Base-by-base conservation (phyloP, 2,329 filamentous ascomycete species). In the Arthrobotrys pseudoclavata region DNA sequence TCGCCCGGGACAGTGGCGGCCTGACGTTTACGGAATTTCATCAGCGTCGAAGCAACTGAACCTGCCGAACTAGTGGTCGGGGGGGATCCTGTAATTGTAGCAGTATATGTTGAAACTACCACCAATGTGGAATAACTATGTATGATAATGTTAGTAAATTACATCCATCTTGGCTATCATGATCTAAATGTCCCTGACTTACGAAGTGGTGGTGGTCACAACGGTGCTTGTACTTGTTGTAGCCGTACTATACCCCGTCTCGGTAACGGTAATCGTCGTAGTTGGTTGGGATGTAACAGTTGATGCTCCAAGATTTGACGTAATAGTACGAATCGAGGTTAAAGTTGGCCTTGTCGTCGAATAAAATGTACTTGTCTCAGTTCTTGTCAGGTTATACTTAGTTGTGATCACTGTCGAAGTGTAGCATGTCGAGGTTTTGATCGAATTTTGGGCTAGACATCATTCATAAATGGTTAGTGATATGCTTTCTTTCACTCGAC, bases 341-440 rank as follows among this genome's bases (percentile, higher is more conserved):
- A 26, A 20, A 4, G 48, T 67, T 29, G 29, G 13, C 3, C 13
- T 42, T 22, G 6, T 26, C 18, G 31, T 55, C 7, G n/a, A 9
- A 31, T 52, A 24, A 1, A 52, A 4, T 1, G 52, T 40, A 4
- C 1, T 26, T 15, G 18, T 37, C 18, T n/a, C 26, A 3, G 63
- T 68, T n/a, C 6, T 57, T 53, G 64, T 68, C 10, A 34, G 4
- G 15, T 57, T 68, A 4, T 47, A 68, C 5, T 18, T 57, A 0
- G 64, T 57, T 7, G 64, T 57, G 12, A 22, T 31, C 40, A 47
- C 53, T 0, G 55, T 62, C 0, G 66, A 37, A 1, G 45, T 66
- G 18, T 57, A 53, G 34, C 67, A 70, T 62, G 42, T 70, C 20
- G 55, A 53, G 1, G 29, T 47, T 5, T 4, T 26, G 6, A 70